Evolutionary conservation across 345 rosid species (phyloP), one percentile per base, ranked within the genome.

Genomic region (Cardamine chenopodiifolia): DNA sequence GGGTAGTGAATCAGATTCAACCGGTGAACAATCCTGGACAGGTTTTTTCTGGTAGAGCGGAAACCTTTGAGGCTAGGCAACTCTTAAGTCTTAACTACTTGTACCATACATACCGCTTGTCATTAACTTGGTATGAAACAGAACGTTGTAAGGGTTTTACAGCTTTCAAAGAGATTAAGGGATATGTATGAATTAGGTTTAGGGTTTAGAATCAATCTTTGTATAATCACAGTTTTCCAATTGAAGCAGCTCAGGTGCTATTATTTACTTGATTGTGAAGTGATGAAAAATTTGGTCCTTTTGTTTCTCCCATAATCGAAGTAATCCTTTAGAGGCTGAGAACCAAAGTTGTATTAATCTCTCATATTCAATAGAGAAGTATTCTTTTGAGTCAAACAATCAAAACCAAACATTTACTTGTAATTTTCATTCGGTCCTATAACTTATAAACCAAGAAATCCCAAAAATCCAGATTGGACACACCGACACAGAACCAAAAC

Each of bases 1-100:
- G 14, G 88, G 75, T 59, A 95, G 97, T 66, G 89, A 79, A 65
- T 75, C 90, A 1, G 90, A 82, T 77, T 87, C 96, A 18, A 82
- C 90, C 0, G 86, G 81, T 6, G 90, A 83, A 62, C 75, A 70
- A 11, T 56, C 76, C 0, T 70, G 80, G 71, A 35, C 61, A 4
- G 29, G 71, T 13, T 37, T 55, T 6, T 45, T 76, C 26, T 76
- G 76, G 71, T 70, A 76, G 47, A 53, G 62, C 1, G 10, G 13
- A 62, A 62, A 8, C 29, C 20, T n/a, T 53, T 1, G 40, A 34
- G 66, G 64, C 26, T 5, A 47, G 42, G 64, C 47, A 29, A 20
- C 35, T 29, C 59, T 40, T 25, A 25, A 25, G 3, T 25, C 1
- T 25, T n/a, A 11, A 55, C 58, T 44, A 64, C 57, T 55, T 55